Base-by-base conservation (phyloP, 169 alveolate genomes). In the Eimeria tenella region DNA sequence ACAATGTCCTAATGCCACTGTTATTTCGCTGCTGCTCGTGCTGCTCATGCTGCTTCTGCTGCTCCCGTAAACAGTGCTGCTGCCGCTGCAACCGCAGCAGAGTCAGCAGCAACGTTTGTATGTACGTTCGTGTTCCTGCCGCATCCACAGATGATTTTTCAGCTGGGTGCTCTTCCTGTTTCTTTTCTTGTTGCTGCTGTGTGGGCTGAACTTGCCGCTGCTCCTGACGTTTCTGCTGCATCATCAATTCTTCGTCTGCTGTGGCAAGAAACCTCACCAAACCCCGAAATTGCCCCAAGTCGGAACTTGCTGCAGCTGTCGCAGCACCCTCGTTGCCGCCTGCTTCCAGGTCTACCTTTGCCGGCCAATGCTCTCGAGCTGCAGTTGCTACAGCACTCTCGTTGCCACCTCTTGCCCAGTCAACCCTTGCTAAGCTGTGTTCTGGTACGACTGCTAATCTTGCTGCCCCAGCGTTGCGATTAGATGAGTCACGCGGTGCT, bases 1-100 rank as follows among this genome's bases (percentile, higher is more conserved):
- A 77, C 87, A 77, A 17, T 9, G 13, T 31, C 21, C 23, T 15
- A 5, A 11, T 77, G 87, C 68, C 23, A 65, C 62, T 77, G 68
- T 68, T 77, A 65, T 15, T 49, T 62, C 50, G 87, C 55, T 53
- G 87, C 87, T 53, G 87, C 68, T 77, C 68, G 7, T n/a, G 62
- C 42, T 77, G 65, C 68, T 77, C 21, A 5, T 23, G 25, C 58
- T 73, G 82, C 17, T 1, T 31, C 82, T 73, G 82, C 82, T 13
- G 68, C 62, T 53, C 68, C 68, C 50, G 87, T n/a, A 6, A 4
- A 6, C 50, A 65, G 68, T 77, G 87, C 68, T 49, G 68, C 65
- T 49, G 87, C 87, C 8, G 19, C 25, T 23, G 87, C 62, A n/a
- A 55, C 42, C 13, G 70, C 62, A 77, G 65, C 62, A 77, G 23